Evolutionary conservation across 2,329 filamentous ascomycete genomes (phyloP).

Genomic region (Diaporthe ampelina): DNA sequence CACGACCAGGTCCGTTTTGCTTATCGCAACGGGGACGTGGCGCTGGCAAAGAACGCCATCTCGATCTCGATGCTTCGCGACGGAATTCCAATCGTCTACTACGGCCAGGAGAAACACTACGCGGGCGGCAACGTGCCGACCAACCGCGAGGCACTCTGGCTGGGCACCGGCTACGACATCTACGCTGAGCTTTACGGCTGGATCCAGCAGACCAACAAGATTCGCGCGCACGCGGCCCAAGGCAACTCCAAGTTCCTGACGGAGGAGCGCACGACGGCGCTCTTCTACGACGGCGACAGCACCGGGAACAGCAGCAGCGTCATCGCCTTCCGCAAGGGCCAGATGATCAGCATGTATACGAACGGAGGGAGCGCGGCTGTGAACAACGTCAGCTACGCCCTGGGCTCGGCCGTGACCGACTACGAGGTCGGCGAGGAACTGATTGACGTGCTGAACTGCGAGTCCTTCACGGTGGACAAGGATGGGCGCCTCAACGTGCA

Average conservation of each 20-base stretch:
- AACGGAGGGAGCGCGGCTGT: conserved; percentile 54
- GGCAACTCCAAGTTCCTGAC: conserved; percentile 54
- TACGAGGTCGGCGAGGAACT: conserved; percentile 52
- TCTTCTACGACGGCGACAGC: conserved; percentile 52
- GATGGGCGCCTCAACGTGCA: conserved; percentile 58
- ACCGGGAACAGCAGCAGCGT: conserved; percentile 46
- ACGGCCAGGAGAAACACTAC: conserved; percentile 66
- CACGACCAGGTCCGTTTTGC: conserved; percentile 62
- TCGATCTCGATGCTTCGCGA: conserved; percentile 67
- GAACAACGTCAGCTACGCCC: conserved; percentile 45
- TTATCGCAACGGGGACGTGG: conserved; percentile 60
- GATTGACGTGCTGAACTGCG: conserved; percentile 61
- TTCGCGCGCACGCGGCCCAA: conserved; percentile 60
- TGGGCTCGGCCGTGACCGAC: conserved; percentile 53
- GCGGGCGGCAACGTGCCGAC: conserved; percentile 56
- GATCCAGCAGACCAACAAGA: conserved; percentile 62
- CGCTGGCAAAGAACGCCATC: conserved; percentile 66
- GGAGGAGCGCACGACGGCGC: conserved; percentile 51
- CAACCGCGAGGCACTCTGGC: conserved; percentile 66
- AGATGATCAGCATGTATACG: conserved; percentile 56
- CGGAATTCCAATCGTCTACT: conserved; percentile 70
- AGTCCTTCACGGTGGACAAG: conserved; percentile 55
- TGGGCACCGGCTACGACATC: conserved; percentile 58
- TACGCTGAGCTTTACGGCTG: conserved; percentile 57
- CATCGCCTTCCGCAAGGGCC: conserved; percentile 62